Evolutionary conservation across 805 yeast genomes (phyloP), one percentile per base, ranked within the genome.

Genomic region (Cyberlindnera veronae): DNA sequence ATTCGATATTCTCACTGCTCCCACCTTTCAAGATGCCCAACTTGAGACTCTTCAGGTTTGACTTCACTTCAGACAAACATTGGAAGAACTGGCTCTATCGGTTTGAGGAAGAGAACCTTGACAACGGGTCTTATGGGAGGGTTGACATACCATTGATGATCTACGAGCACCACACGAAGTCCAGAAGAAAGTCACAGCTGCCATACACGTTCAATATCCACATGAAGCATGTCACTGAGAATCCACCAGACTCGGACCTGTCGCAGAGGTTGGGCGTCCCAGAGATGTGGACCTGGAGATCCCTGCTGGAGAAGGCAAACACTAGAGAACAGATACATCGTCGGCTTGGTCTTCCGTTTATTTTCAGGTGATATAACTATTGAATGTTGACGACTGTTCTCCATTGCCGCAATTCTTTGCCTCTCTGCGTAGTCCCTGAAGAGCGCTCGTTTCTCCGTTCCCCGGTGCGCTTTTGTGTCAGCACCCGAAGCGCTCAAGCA

Each of bases 11-110:
- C 17, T 10, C 32, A 19, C 6, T 8, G 12, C 9, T 20, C 4
- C 14, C 15, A 14, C 32, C 37, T 5, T 26, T 26, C 26, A 12
- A 14, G 3, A 27, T 34, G n/a, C 37, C 37, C 3, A 18, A 19
- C 18, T 27, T 34, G 30, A 18, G 26, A 12, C 6, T 34, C 18
- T 34, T 34, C 19, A 16, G 27, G 19, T 34, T 34, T 27, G 37
- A 34, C 14, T 19, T 21, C 18, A 27, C 32, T 7, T 34, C 37
- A 6, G 29, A 27, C 19, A 20, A 27, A 26, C 14, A n/a, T n/a
- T 34, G 31, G 37, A n/a, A 18, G 9, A n/a, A 17, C 10, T 34
- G 37, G 37, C 19, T 27, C 6, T 19, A 17, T 7, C 9, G 5
- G 9, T 28, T 34, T 20, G 37, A 34, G 13, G 18, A 7, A n/a